Conservation (phyloP, 352 stramenopile genomes). For the Saprolegnia parasitica region DNA sequence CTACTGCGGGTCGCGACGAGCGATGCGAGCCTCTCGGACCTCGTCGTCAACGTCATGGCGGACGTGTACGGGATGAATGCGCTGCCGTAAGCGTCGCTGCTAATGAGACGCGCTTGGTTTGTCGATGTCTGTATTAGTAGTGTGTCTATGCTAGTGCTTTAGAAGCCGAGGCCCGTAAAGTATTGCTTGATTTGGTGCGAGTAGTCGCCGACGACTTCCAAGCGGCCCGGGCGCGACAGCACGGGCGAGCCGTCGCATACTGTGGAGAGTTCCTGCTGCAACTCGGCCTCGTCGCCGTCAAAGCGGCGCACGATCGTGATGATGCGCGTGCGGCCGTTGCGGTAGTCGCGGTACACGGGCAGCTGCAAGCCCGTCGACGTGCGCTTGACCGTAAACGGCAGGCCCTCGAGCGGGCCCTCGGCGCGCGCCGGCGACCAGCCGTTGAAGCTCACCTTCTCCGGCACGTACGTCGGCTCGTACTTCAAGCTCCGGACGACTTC, state of each 20-base stretch:
- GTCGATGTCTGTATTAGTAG: background rate
- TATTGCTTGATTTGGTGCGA: constrained; percentile 71
- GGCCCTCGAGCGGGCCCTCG: constrained; percentile 48
- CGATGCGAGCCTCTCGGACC: constrained; percentile 68
- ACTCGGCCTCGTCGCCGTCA: constrained; percentile 70
- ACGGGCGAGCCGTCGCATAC: constrained; percentile 78
- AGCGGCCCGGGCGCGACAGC: constrained; percentile 50
- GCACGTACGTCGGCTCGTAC: constrained; percentile 76
- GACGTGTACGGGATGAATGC: constrained; percentile 82
- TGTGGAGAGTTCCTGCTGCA: constrained; percentile 79
- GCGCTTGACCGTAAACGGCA: constrained; percentile 80
- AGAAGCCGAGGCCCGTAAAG: constrained; percentile 81
- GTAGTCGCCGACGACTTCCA: constrained; percentile 79
- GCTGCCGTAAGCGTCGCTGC: constrained; percentile 30
- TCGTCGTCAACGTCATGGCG: constrained; percentile 74
- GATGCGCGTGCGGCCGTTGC: constrained; percentile 81
- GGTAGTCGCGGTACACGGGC: constrained; percentile 81
- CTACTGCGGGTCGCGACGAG: constrained; percentile 67
- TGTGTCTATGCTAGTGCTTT: constrained; percentile 28
- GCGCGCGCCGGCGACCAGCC: constrained; percentile 70
- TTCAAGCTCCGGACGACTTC: constrained; percentile 66
- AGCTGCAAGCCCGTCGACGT: constrained; percentile 73
- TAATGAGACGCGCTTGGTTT: background rate
- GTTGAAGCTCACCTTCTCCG: constrained; percentile 83
- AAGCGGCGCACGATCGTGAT: constrained; percentile 80